Conservation (phyloP, 352 stramenopile genomes). For the Lagenidium sp. region DNA sequence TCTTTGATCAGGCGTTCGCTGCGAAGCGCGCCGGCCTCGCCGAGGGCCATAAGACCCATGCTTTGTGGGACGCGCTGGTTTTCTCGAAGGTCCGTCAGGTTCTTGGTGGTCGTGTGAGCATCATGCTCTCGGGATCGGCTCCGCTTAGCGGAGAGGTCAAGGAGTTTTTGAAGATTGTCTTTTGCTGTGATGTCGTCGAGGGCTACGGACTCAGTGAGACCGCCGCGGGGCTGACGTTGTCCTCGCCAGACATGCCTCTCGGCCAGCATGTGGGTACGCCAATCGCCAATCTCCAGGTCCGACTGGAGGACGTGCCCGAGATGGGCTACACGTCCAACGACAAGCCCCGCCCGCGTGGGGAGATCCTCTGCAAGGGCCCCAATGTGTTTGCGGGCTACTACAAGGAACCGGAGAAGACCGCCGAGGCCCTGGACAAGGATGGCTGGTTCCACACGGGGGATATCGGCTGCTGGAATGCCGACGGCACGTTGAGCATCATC, state of each 20-base stretch:
- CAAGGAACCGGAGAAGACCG: conserved; percentile 91
- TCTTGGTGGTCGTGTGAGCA: conserved; percentile 83
- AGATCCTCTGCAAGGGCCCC: conserved; percentile 64
- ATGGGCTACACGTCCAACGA: conserved; percentile 94
- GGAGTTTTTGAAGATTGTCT: conserved; percentile 94
- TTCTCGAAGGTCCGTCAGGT: conserved; percentile 93
- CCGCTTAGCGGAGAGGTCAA: conserved; percentile 90
- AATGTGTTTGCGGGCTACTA: conserved; percentile 92
- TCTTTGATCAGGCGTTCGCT: conserved; percentile 58
- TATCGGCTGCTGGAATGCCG: conserved; percentile 92
- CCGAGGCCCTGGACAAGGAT: conserved; percentile 85
- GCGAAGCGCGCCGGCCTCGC: conserved; percentile 43
- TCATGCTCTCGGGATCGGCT: conserved; percentile 92
- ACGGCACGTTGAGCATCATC: conserved; percentile 89
- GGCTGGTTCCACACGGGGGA: conserved; percentile 98
- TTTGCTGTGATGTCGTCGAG: conserved; percentile 89
- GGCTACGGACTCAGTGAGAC: conserved; percentile 97
- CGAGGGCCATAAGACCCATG: conserved; percentile 51
- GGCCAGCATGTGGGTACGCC: conserved; percentile 91
- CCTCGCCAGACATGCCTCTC: conserved; percentile 32
- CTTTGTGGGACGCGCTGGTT: conserved; percentile 92
- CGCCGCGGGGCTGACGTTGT: conserved; percentile 73
- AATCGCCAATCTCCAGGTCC: conserved; percentile 81
- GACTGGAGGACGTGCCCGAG: conserved; percentile 93
- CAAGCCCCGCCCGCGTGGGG: conserved; percentile 47